phyloP scores from a whole-genome alignment of 192 early-diverging fungal species.

The Phlyctochytrium planicorne region DNA sequence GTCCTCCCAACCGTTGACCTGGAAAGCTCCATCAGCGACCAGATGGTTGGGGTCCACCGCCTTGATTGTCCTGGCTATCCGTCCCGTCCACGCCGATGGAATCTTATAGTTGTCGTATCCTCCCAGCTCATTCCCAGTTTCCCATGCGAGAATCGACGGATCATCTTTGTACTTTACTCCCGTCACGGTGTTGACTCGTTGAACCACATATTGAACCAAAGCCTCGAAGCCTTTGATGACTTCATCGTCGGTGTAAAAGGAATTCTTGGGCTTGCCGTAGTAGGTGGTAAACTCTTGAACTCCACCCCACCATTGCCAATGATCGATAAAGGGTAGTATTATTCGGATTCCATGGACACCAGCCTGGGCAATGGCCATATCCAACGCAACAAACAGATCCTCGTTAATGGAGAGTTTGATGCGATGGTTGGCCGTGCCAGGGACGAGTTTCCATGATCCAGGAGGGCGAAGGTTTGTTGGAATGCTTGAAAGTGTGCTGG shows the following conservation, averaged over 20 bases:
- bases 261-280: background rate
- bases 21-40: constrained; percentile 2
- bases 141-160: constrained; percentile 42
- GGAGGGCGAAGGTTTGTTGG: background rate
- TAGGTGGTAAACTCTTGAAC: constrained; percentile 16
- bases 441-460: constrained; percentile 9
- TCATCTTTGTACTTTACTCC: constrained; percentile 37
- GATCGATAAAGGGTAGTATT: constrained; percentile 49
- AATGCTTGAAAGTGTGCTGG: background rate
- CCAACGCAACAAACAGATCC: constrained; percentile 35
- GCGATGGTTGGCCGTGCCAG: background rate
- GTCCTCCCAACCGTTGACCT: background rate
- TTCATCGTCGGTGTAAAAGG: constrained; percentile 31
- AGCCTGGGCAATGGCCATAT: constrained; percentile 36
- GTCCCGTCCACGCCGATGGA: constrained; percentile 21
- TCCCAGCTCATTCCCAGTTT: constrained; percentile 44
- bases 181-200: constrained; percentile 34
- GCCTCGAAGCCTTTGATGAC: constrained; percentile 27
- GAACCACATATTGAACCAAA: constrained; percentile 26
- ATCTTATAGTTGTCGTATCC: constrained; percentile 8
- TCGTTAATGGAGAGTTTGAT: constrained; percentile 27
- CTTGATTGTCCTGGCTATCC: constrained; percentile 16
- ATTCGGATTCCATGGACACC: constrained; percentile 25
- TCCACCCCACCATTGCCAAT: constrained; percentile 29
- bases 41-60: constrained; percentile 32